Evolutionary conservation across 2,329 filamentous ascomycete genomes (phyloP).

Genomic region (Fusarium nodosum): DNA sequence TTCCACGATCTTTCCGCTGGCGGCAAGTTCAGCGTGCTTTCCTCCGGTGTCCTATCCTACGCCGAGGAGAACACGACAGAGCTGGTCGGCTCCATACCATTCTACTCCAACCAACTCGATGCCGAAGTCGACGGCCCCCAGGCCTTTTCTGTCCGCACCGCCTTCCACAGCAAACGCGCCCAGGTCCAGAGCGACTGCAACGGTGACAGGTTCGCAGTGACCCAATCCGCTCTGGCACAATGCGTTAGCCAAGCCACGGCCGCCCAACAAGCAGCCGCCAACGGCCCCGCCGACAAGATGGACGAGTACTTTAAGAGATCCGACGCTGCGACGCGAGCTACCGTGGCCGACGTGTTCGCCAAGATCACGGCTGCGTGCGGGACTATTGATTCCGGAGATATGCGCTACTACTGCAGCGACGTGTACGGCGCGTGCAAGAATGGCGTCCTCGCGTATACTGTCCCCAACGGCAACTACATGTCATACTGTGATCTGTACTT

Average conservation of each 20-base stretch:
- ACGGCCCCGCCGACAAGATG: slow-evolving; percentile 64
- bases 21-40: slow-evolving; percentile 69
- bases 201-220: slow-evolving; percentile 59
- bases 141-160: slow-evolving; percentile 64
- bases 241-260: slow-evolving; percentile 66
- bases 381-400: slow-evolving; percentile 61
- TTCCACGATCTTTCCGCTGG: slow-evolving; percentile 65
- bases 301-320: slow-evolving; percentile 75
- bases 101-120: slow-evolving; percentile 70
- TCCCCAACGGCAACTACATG: slow-evolving; percentile 67
- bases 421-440: slow-evolving; percentile 64
- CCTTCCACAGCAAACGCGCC: slow-evolving; percentile 66
- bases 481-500: slow-evolving; percentile 74
- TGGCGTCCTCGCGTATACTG: slow-evolving; percentile 72
- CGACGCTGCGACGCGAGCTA: slow-evolving; percentile 57
- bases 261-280: slow-evolving; percentile 66
- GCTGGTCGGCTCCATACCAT: slow-evolving; percentile 68
- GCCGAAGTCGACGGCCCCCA: slow-evolving; percentile 68
- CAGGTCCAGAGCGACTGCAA: slow-evolving; percentile 68
- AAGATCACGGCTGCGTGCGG: slow-evolving; percentile 68
- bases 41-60: slow-evolving; percentile 69
- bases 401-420: slow-evolving; percentile 72
- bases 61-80: slow-evolving; percentile 65
- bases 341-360: slow-evolving; percentile 65
- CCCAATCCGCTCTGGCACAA: slow-evolving; percentile 66